phyloP scores from a whole-genome alignment of 257 asterid genomes.

The Solanum paucissectum region DNA sequence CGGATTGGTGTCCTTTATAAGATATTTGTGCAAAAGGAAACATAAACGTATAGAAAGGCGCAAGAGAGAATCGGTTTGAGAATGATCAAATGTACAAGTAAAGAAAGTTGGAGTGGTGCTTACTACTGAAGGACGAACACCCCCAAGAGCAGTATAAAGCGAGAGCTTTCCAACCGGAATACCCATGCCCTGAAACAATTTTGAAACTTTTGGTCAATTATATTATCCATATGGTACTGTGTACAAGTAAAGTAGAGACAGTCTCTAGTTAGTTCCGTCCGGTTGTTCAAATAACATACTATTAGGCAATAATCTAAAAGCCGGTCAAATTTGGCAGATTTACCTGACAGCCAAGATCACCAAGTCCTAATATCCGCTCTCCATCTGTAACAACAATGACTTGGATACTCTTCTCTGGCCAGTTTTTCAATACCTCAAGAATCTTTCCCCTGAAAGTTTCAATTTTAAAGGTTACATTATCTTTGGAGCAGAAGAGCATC shows the following conservation, averaged over 20 bases:
- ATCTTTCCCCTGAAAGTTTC: slow-evolving; percentile 55
- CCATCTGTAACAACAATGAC: slow-evolving; percentile 97
- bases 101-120: slow-evolving; percentile 19
- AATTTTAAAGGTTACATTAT: background rate
- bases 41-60: background rate
- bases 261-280: background rate
- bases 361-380: slow-evolving; percentile 92
- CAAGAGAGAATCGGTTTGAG: background rate
- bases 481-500: background rate
- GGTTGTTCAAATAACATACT: background rate
- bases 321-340: background rate
- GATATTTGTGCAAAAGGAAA: background rate
- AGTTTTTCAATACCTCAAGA: slow-evolving; percentile 81
- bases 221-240: background rate
- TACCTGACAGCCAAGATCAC: slow-evolving; percentile 98
- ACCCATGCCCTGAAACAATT: slow-evolving; percentile 77
- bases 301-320: background rate
- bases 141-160: slow-evolving; percentile 91
- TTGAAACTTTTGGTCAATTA: background rate
- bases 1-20: background rate
- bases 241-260: background rate
- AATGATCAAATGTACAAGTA: background rate
- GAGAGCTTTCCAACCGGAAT: slow-evolving; percentile 95
- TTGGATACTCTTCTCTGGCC: slow-evolving; percentile 87
- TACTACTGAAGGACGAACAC: slow-evolving; percentile 92